phyloP scores from a whole-genome alignment of 202 grass and related monocot genomes.

The Elaeis oleifera region DNA sequence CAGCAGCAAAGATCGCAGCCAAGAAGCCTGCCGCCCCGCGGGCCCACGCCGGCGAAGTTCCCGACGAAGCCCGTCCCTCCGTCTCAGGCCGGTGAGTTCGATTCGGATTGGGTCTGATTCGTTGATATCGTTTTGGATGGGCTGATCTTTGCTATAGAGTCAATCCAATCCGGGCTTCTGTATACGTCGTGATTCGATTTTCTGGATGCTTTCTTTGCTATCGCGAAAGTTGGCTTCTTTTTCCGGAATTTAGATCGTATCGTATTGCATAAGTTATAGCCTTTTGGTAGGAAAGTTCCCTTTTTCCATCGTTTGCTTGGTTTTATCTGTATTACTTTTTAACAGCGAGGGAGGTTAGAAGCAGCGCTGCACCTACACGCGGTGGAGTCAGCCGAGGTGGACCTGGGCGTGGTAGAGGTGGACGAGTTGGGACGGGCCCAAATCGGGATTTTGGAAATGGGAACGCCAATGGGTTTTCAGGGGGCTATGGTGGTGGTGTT shows the following conservation, averaged over 20 bases:
- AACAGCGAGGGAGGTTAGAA: slow-evolving; percentile 40
- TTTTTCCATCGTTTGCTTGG: neutral
- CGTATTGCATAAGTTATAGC: neutral
- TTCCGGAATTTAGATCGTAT: neutral
- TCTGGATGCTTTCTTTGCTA: too few relatives aligned
- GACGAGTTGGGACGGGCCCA: slow-evolving; percentile 34
- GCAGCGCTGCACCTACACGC: slow-evolving; percentile 23
- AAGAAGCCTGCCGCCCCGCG: slow-evolving; percentile 33
- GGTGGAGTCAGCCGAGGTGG: slow-evolving; percentile 54
- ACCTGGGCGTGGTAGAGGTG: slow-evolving; percentile 47
- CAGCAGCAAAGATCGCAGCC: slow-evolving; percentile 43
- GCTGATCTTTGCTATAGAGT: neutral
- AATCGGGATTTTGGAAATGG: slow-evolving; percentile 48
- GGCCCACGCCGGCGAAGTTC: slow-evolving; percentile 41
- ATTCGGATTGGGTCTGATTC: neutral
- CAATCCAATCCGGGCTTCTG: too few relatives aligned
- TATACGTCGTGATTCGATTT: too few relatives aligned
- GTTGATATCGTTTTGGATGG: too few relatives aligned
- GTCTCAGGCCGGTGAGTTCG: slow-evolving; percentile 50
- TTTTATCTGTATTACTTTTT: neutral
- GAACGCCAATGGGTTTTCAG: slow-evolving; percentile 34
- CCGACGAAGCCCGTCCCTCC: slow-evolving; percentile 63
- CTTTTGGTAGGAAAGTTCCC: slow-evolving; percentile 2
- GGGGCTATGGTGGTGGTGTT: slow-evolving; percentile 34
- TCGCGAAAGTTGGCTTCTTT: too few relatives aligned